Evolutionary conservation across 176 grass and related monocot genomes (phyloP), one percentile per base, ranked within the genome.

Genomic region (Hsuehochloa calcarea): DNA sequence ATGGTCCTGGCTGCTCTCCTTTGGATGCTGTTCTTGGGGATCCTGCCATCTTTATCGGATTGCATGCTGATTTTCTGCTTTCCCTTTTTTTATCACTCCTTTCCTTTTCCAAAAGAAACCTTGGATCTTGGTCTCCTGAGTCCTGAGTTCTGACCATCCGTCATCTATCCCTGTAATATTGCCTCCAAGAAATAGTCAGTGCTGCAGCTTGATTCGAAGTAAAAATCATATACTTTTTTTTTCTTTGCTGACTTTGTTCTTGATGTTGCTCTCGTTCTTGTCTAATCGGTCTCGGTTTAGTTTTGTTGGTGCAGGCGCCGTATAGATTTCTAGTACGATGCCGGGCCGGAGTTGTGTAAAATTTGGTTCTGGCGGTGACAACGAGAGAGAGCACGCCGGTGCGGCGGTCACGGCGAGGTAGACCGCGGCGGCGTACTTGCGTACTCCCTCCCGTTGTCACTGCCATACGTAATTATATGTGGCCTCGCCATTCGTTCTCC

Each of bases 371-470:
- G 73, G 74, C 55, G 62, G 78, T 67, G 78, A 80, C 78, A 80
- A 80, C 45, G 78, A 80, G 78, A 80, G 78, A 80, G 78, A 80
- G 78, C 78, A 80, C 78, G 78, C 78, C 44, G 78, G 78, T 51
- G 44, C 77, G 78, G 27, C 26, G 10, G 45, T 68, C 78, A 38
- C 78, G 78, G 78, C 1, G 43, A 50, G 23, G 60, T 19, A 3
- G 16, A 10, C 45, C 62, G 78, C 31, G 78, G 78, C 62, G 26
- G 78, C 44, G 27, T 38, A 80, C 78, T 51, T 67, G 78, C 44
- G 61, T 80, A 62, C 62, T 67, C 44, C 62, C 19, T 80, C 78
- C 78, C 78, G 78, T 67, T 67, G 78, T 80, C 78, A 80, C 62
- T 67, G 62, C 27, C 19, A 10, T 8, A 50, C 1, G 26, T 9